These are phyloP conservation scores for Fusarium fracticaudum DNA, from an alignment of 2,329 filamentous ascomycete genomes.

Conservation along the genomic window DNA sequence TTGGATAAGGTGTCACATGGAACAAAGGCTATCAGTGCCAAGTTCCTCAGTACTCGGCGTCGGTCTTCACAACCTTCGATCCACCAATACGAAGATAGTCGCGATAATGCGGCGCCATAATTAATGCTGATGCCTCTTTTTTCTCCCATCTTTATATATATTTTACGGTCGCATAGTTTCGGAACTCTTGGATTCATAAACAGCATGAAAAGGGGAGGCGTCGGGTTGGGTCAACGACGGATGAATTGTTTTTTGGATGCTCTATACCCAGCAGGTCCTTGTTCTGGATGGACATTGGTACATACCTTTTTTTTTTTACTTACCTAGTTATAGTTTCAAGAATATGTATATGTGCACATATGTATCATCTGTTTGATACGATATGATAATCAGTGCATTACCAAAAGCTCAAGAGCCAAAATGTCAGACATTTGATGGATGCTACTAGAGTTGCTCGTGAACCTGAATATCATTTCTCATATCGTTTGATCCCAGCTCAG, in stretches of 20 bases:
- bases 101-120: conserved; percentile 15
- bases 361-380: conserved; percentile 1
- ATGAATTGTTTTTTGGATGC: conserved; percentile 24
- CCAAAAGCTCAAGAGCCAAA: conserved; percentile 23
- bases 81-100: conserved; percentile 44
- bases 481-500: neutral
- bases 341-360: conserved; percentile 14
- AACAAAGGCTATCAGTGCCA: conserved; percentile 39
- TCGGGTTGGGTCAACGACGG: conserved; percentile 31
- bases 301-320: conserved; percentile 19
- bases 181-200: conserved; percentile 24
- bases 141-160: conserved; percentile 10
- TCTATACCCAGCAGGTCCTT: conserved; percentile 38
- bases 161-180: conserved; percentile 15
- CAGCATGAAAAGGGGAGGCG: conserved; percentile 31
- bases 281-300: conserved; percentile 32
- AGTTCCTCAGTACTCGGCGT: conserved; percentile 39
- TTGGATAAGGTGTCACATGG: conserved; percentile 40
- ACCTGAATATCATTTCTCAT: neutral
- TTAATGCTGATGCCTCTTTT: conserved; percentile 33
- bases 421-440: neutral
- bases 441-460: neutral
- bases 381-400: conserved; percentile 19
- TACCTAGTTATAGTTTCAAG: neutral
- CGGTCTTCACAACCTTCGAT: conserved; percentile 46